phyloP scores from a whole-genome alignment of 306 rosid species.

The cucumber (Cucumis sativus) region DNA sequence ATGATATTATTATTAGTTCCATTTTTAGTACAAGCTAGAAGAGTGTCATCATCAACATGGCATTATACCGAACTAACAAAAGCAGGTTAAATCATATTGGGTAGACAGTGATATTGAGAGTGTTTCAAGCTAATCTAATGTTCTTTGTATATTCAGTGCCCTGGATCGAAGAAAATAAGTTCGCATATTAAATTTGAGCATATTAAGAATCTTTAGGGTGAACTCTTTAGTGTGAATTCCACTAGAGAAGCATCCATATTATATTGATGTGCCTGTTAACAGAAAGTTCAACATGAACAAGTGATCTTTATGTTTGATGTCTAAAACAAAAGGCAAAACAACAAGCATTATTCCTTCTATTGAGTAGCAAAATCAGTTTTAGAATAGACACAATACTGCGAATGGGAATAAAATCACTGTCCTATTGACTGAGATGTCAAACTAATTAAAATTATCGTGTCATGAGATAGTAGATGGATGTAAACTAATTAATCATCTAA shows the following conservation, averaged over 20 bases:
- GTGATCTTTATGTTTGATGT: not conserved
- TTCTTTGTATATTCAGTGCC: not conserved
- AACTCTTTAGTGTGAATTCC: constrained; percentile 49
- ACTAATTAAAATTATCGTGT: not conserved
- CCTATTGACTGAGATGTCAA: not conserved
- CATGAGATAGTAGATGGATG: not conserved
- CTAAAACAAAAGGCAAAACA: not conserved
- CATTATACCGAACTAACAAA: not conserved
- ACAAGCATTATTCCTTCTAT: not conserved
- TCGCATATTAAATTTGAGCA: not conserved
- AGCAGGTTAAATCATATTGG: not conserved
- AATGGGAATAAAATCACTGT: not conserved
- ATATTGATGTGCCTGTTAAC: constrained; percentile 65
- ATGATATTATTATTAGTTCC: too few species aligned
- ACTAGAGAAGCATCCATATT: constrained; percentile 82
- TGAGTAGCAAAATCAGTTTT: not conserved
- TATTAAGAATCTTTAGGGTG: constrained; percentile 26
- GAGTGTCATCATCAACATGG: not conserved
- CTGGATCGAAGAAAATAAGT: not conserved
- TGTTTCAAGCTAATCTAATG: not conserved
- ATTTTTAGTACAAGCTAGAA: not conserved
- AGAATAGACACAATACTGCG: not conserved
- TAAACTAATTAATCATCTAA: not conserved
- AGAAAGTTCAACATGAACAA: not conserved
- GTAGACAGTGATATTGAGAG: not conserved